Conservation (phyloP, 1,284 basidiomycete species). For the Hemileccinum hortonii region DNA sequence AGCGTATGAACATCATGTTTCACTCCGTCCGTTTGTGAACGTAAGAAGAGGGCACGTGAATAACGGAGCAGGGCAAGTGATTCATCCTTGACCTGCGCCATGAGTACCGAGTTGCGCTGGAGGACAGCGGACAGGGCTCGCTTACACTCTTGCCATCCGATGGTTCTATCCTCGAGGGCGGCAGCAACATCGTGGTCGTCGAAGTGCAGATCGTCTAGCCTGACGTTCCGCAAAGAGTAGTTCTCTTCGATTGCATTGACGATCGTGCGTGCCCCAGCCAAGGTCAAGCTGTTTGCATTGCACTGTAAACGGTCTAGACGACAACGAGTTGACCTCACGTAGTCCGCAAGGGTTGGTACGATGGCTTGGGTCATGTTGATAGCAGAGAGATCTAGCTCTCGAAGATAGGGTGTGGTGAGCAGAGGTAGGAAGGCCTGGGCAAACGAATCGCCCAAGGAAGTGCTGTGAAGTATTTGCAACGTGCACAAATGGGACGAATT, state of each 20-base stretch:
- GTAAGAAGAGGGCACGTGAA: slow-evolving; percentile 51
- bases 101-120: slow-evolving; percentile 40
- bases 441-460: slow-evolving; percentile 46
- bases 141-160: slow-evolving; percentile 40
- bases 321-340: slow-evolving; percentile 47
- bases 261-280: slow-evolving; percentile 41
- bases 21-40: slow-evolving; percentile 12
- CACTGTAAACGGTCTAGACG: slow-evolving; percentile 30
- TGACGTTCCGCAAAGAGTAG: slow-evolving; percentile 49
- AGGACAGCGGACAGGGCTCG: slow-evolving; percentile 35
- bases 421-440: slow-evolving; percentile 47
- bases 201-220: slow-evolving; percentile 44
- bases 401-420: slow-evolving; percentile 48
- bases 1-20: not conserved
- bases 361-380: slow-evolving; percentile 49
- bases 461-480: slow-evolving; percentile 30
- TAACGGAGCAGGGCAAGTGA: slow-evolving; percentile 53
- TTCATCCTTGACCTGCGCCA: slow-evolving; percentile 44
- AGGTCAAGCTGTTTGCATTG: slow-evolving; percentile 31
- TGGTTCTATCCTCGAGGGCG: slow-evolving; percentile 17
- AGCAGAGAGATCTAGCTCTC: slow-evolving; percentile 55
- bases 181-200: slow-evolving; percentile 16
- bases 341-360: slow-evolving; percentile 46
- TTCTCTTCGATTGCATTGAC: slow-evolving; percentile 48
- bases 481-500: slow-evolving; percentile 33